phyloP scores from a whole-genome alignment of 148 eudicot species.

The Heliamphora exappendiculata region DNA sequence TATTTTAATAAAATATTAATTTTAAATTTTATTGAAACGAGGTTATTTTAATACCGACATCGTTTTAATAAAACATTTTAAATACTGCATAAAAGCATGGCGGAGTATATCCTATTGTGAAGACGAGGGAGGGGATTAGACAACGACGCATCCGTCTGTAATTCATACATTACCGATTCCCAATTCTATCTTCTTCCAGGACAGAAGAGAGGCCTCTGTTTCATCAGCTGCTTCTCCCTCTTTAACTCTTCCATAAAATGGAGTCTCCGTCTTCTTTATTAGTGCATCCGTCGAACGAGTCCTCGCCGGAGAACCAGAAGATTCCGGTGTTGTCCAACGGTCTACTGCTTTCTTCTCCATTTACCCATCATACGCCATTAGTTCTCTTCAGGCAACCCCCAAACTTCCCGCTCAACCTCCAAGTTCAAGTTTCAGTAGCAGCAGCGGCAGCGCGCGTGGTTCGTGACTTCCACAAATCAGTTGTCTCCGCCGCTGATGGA shows the following conservation, averaged over 20 bases:
- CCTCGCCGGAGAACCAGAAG: slow-evolving; percentile 2
- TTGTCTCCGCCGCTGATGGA: slow-evolving; percentile 36
- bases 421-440: background rate
- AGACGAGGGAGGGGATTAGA: background rate
- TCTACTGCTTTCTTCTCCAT: slow-evolving; percentile 16
- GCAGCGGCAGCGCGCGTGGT: slow-evolving; percentile 16
- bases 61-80: too few relatives aligned
- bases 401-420: slow-evolving; percentile 9
- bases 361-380: slow-evolving; percentile 21
- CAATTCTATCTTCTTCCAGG: background rate
- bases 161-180: background rate
- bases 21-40: too few relatives aligned
- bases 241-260: background rate
- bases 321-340: background rate
- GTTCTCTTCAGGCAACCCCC: slow-evolving; percentile 28
- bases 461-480: slow-evolving; percentile 35
- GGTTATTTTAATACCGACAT: too few relatives aligned
- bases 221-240: background rate
- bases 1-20: too few relatives aligned
- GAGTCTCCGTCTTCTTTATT: background rate
- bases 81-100: too few relatives aligned
- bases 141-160: background rate
- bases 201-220: background rate
- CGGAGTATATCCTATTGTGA: too few relatives aligned
- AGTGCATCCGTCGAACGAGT: background rate